Conservation (phyloP, 2,329 filamentous ascomycete species). For the Aspergillus sp. region DNA sequence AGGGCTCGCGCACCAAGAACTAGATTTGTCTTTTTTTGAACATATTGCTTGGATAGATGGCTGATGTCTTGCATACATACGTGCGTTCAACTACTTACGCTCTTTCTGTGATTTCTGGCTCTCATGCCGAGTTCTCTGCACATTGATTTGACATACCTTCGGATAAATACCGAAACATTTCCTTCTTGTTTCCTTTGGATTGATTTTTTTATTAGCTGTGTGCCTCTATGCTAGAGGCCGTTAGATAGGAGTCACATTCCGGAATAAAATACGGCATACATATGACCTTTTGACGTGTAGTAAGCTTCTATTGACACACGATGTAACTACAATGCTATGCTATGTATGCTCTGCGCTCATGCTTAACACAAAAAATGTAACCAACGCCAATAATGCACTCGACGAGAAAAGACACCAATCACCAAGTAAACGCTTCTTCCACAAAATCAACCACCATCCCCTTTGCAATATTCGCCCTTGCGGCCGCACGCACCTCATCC, state of each 20-base stretch:
- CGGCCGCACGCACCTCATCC: conserved; percentile 58
- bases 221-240: background rate
- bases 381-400: background rate
- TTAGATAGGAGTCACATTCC: no score
- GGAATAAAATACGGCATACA: no score
- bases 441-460: conserved; percentile 59
- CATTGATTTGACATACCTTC: background rate
- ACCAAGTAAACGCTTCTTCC: conserved; percentile 66
- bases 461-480: conserved; percentile 49
- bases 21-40: background rate
- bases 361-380: background rate
- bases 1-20: conserved; percentile 29
- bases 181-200: background rate
- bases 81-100: background rate
- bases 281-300: no score
- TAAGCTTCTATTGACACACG: no score
- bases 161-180: background rate
- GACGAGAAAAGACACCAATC: conserved; percentile 3
- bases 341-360: no score
- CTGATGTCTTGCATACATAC: background rate
- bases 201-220: background rate
- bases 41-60: background rate
- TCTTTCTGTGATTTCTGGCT: background rate
- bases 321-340: no score
- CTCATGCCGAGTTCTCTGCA: background rate